Percentiles rank a stretch among this genome's conserved stretches.
Evolutionary conservation across 2,329 filamentous ascomycete genomes (phyloP).

Genomic region (Seiridium cupressi): DNA sequence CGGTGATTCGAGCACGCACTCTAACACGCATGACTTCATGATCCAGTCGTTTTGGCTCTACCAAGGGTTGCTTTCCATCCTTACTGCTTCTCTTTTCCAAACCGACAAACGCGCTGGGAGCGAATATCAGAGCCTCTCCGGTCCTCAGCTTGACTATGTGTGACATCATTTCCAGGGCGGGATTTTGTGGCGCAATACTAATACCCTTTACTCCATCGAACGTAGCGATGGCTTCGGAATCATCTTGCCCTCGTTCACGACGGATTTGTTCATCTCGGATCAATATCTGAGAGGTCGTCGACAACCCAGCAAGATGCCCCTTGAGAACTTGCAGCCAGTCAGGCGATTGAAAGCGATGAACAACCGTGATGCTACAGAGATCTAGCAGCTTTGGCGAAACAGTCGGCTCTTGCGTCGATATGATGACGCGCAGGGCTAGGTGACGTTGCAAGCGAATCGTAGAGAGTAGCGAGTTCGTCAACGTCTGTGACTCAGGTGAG

Average conservation of each 20-base stretch:
- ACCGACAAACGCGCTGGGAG: constrained; percentile 38
- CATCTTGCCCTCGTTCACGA: background rate
- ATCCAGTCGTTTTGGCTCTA: constrained; percentile 26
- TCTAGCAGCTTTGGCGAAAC: constrained; percentile 67
- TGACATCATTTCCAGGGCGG: constrained; percentile 33
- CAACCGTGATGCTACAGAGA: constrained; percentile 68
- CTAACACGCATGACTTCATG: constrained; percentile 29
- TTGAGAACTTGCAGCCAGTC: constrained; percentile 53
- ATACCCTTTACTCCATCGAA: background rate
- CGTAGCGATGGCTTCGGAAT: background rate
- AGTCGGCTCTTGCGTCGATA: constrained; percentile 77
- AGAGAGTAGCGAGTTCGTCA: constrained; percentile 62
- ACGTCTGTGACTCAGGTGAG: constrained; percentile 48
- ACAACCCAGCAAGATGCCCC: constrained; percentile 39
- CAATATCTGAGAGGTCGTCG: background rate
- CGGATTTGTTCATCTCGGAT: background rate
- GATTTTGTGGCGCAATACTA: constrained; percentile 10
- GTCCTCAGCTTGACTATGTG: constrained; percentile 40
- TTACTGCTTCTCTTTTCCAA: constrained; percentile 18
- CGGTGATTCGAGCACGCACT: constrained; percentile 39
- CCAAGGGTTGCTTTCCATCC: background rate
- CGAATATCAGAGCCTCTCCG: constrained; percentile 46
- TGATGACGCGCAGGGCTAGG: constrained; percentile 62
- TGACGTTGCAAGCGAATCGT: constrained; percentile 72
- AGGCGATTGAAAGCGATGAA: constrained; percentile 70